phyloP scores from a whole-genome alignment of 805 yeast species.

The Wickerhamiella shivajii region DNA sequence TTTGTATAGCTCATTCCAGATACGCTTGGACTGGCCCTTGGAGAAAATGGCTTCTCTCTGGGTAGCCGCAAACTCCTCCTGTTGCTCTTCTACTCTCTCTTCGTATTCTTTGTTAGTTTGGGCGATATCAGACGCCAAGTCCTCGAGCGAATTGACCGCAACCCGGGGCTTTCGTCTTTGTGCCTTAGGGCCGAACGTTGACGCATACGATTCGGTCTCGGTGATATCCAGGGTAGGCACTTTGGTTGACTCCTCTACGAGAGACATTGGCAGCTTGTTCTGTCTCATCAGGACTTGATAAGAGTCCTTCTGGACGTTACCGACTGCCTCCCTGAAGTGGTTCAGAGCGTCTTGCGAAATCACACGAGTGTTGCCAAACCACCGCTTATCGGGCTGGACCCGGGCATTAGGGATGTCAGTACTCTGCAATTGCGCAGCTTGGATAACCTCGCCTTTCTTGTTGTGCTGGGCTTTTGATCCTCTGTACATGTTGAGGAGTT shows the following conservation, averaged over 20 bases:
- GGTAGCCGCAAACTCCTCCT: conserved; percentile 72
- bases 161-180: conserved; percentile 84
- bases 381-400: conserved; percentile 88
- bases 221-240: conserved; percentile 64
- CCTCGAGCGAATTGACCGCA: conserved; percentile 65
- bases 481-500: conserved; percentile 83
- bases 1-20: conserved; percentile 95
- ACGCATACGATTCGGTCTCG: conserved; percentile 73
- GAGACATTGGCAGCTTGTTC: conserved; percentile 90
- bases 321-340: conserved; percentile 89
- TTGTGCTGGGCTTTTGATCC: conserved; percentile 78
- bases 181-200: conserved; percentile 87
- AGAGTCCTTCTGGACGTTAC: conserved; percentile 64
- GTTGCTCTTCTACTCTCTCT: conserved; percentile 40
- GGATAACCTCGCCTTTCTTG: conserved; percentile 71
- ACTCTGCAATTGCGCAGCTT: conserved; percentile 79
- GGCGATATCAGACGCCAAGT: conserved; percentile 46
- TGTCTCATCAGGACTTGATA: conserved; percentile 79
- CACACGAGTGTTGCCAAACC: conserved; percentile 97
- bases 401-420: conserved; percentile 81
- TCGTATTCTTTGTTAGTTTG: conserved; percentile 54
- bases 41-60: conserved; percentile 92
- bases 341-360: conserved; percentile 91
- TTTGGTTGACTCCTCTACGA: conserved; percentile 66
- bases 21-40: conserved; percentile 95